Conservation (phyloP, 257 asterid genomes). For the Prunella vulgaris region DNA sequence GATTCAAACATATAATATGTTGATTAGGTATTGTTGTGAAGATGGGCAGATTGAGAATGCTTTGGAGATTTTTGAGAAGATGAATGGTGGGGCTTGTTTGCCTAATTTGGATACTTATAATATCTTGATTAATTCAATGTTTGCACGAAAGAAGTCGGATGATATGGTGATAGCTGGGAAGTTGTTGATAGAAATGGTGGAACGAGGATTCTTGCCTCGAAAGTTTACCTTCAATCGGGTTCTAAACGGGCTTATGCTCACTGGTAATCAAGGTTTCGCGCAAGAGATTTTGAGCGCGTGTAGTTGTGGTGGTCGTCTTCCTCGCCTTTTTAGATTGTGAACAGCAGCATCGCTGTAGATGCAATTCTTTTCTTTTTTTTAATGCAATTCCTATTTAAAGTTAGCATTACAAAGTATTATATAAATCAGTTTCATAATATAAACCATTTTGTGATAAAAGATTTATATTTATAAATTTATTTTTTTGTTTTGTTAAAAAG, state of each 20-base stretch:
- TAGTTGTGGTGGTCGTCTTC: slow-evolving; percentile 53
- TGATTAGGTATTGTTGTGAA: slow-evolving; percentile 74
- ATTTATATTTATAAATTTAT: too few relatives aligned
- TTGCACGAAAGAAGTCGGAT: slow-evolving; percentile 66
- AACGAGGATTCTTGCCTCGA: slow-evolving; percentile 72
- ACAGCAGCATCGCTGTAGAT: neutral
- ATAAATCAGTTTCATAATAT: too few relatives aligned
- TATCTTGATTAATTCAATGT: slow-evolving; percentile 76
- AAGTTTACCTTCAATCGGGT: slow-evolving; percentile 73
- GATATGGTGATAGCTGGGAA: slow-evolving; percentile 79
- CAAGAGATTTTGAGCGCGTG: slow-evolving; percentile 64
- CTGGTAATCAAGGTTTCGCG: slow-evolving; percentile 84
- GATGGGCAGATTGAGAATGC: slow-evolving; percentile 80
- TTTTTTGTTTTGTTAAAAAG: too few relatives aligned
- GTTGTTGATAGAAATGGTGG: slow-evolving; percentile 83
- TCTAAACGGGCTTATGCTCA: slow-evolving; percentile 76
- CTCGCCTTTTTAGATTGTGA: slow-evolving; percentile 64
- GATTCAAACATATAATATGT: slow-evolving; percentile 71
- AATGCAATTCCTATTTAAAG: neutral
- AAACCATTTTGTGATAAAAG: too few relatives aligned
- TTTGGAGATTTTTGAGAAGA: slow-evolving; percentile 57
- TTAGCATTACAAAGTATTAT: too few relatives aligned
- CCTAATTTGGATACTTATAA: slow-evolving; percentile 90
- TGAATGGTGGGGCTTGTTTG: slow-evolving; percentile 57
- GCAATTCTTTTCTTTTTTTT: too few relatives aligned